These are phyloP conservation scores for Tuber borchii DNA, from an alignment of 495 filamentous ascomycete genomes.

Conservation along the genomic window DNA sequence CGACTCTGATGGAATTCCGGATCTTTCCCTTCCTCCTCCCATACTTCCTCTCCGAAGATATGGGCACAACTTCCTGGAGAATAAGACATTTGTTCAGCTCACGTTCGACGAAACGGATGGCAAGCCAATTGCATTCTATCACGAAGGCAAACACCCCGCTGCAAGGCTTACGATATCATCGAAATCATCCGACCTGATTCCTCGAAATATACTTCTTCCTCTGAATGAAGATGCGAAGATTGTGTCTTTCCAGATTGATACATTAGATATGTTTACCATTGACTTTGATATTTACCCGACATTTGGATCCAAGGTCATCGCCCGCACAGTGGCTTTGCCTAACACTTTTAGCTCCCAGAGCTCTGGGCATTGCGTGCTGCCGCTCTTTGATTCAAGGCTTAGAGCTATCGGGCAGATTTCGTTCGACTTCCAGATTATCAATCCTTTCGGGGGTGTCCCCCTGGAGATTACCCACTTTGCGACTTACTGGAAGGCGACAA, in stretches of 20 bases:
- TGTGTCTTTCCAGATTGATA: constrained; percentile 93
- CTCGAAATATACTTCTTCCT: constrained; percentile 86
- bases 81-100: constrained; percentile 88
- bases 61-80: constrained; percentile 96
- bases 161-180: constrained; percentile 93
- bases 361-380: constrained; percentile 72
- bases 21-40: constrained; percentile 85
- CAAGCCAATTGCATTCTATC: constrained; percentile 76
- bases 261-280: constrained; percentile 80
- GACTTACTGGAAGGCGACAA: constrained; percentile 98
- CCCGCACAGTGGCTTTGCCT: constrained; percentile 84
- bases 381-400: constrained; percentile 85
- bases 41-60: constrained; percentile 92
- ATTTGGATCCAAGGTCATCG: constrained; percentile 94
- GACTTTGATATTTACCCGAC: constrained; percentile 98
- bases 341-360: constrained; percentile 67
- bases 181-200: constrained; percentile 90
- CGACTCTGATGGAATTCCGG: constrained; percentile 79
- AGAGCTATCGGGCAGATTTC: constrained; percentile 90
- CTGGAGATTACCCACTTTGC: constrained; percentile 96
- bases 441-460: constrained; percentile 87
- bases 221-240: constrained; percentile 90
- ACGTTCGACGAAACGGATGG: constrained; percentile 65
- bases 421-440: constrained; percentile 92
- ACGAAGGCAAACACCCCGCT: constrained; percentile 90